A percentile compares a stretch with the other conserved stretches of the same genome.
Conservation (phyloP, 2,329 filamentous ascomycete genomes). For the Alternaria novae-zelandiae region DNA sequence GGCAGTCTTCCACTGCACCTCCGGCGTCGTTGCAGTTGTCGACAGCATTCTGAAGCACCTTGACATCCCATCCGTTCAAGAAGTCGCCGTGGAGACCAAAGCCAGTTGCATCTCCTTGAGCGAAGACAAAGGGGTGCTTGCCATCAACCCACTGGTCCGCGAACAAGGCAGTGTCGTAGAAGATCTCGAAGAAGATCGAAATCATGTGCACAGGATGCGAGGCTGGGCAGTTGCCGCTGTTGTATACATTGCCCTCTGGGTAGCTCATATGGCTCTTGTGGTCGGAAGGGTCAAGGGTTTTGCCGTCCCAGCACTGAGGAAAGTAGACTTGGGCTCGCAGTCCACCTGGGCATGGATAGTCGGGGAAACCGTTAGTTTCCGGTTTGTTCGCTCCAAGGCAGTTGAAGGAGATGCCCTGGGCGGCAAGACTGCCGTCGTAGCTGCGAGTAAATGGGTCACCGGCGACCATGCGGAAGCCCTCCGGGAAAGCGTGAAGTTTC, state of each 20-base stretch:
- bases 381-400: slow-evolving; percentile 58
- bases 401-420: slow-evolving; percentile 62
- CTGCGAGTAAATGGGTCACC: slow-evolving; percentile 68
- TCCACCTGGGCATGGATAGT: slow-evolving; percentile 66
- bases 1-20: slow-evolving; percentile 39
- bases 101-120: slow-evolving; percentile 73
- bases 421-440: slow-evolving; percentile 53
- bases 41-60: slow-evolving; percentile 69
- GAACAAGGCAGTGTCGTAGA: slow-evolving; percentile 58
- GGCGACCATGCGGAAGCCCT: slow-evolving; percentile 73
- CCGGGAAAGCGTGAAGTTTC: slow-evolving; percentile 71
- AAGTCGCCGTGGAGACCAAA: slow-evolving; percentile 76
- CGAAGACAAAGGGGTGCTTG: slow-evolving; percentile 62
- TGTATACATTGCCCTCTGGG: slow-evolving; percentile 54
- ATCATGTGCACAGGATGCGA: slow-evolving; percentile 60
- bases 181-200: slow-evolving; percentile 65
- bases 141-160: slow-evolving; percentile 55
- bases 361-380: slow-evolving; percentile 67
- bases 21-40: slow-evolving; percentile 65
- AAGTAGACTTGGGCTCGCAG: slow-evolving; percentile 73
- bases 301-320: slow-evolving; percentile 75
- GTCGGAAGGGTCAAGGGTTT: slow-evolving; percentile 62
- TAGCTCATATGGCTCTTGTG: slow-evolving; percentile 69
- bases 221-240: slow-evolving; percentile 61
- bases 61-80: slow-evolving; percentile 71